A percentile compares a stretch with the other conserved stretches of the same genome.
Conservation (phyloP, 768 basidiomycete species). For the Suillus tomentosus region DNA sequence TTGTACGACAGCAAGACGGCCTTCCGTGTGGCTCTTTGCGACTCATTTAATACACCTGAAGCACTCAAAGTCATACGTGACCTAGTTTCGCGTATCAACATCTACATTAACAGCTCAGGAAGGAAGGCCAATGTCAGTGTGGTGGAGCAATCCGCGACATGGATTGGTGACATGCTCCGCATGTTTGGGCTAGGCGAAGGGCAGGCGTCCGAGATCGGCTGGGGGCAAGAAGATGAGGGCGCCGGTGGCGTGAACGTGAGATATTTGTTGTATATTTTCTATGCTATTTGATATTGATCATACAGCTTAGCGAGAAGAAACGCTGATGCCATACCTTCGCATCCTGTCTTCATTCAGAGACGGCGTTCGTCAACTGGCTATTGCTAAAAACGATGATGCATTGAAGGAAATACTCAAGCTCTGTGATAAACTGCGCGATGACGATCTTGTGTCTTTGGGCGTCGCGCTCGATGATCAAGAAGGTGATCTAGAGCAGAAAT, state of each 20-base stretch:
- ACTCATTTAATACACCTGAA: conserved; percentile 94
- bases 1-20: conserved; percentile 70
- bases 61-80: conserved; percentile 78
- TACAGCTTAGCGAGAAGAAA: conserved; percentile 67
- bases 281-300: conserved; percentile 9
- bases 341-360: conserved; percentile 90
- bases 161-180: conserved; percentile 73
- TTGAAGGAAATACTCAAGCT: conserved; percentile 81
- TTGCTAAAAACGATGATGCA: conserved; percentile 63
- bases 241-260: conserved; percentile 45
- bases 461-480: conserved; percentile 97
- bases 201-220: conserved; percentile 70
- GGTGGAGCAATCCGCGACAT: conserved; percentile 63
- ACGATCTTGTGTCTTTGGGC: conserved; percentile 89
- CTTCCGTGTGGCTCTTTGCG: conserved; percentile 88
- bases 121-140: conserved; percentile 61
- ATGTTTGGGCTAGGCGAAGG: conserved; percentile 83
- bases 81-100: conserved; percentile 81
- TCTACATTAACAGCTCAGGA: conserved; percentile 77
- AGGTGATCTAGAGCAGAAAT: conserved; percentile 46
- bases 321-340: conserved; percentile 87
- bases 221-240: conserved; percentile 68
- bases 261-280: conserved; percentile 20
- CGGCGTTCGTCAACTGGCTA: conserved; percentile 80
- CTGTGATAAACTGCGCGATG: conserved; percentile 88